Evolutionary conservation across 2,329 filamentous ascomycete genomes (phyloP).

Genomic region (Venturia effusa): DNA sequence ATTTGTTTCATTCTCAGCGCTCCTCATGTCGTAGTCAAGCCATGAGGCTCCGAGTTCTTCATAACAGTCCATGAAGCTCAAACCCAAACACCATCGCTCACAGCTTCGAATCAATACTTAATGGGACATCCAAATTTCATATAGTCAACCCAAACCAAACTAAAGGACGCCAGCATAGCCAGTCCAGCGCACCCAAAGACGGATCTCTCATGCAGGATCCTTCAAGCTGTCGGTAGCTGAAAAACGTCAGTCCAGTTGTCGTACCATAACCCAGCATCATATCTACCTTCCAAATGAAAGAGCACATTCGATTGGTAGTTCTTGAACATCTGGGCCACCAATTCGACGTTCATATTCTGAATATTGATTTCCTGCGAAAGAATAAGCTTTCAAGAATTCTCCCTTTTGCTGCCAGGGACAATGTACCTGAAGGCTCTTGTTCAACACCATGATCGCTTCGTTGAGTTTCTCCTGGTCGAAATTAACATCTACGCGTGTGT

Average conservation of each 20-base stretch:
- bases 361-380: slow-evolving; percentile 98
- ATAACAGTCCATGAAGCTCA: neutral
- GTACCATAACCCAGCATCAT: neutral
- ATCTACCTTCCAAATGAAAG: slow-evolving; percentile 84
- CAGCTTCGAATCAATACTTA: neutral
- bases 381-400: neutral
- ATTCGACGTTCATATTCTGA: slow-evolving; percentile 96
- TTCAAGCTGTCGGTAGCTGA: slow-evolving; percentile 13
- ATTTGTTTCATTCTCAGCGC: neutral
- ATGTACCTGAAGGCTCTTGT: slow-evolving; percentile 83
- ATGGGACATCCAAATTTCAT: neutral
- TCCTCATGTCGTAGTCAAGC: neutral
- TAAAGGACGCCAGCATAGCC: neutral
- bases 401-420: too few species aligned
- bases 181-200: neutral
- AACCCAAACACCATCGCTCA: neutral
- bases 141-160: neutral
- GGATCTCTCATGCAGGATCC: slow-evolving; percentile 13
- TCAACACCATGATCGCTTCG: slow-evolving; percentile 83
- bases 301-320: slow-evolving; percentile 98
- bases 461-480: slow-evolving; percentile 80
- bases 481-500: neutral
- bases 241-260: neutral
- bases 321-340: slow-evolving; percentile 99
- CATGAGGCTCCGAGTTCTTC: neutral